These are phyloP conservation scores for Myriosclerotinia duriaeana DNA, from an alignment of 2,329 filamentous ascomycete genomes.

Conservation along the genomic window DNA sequence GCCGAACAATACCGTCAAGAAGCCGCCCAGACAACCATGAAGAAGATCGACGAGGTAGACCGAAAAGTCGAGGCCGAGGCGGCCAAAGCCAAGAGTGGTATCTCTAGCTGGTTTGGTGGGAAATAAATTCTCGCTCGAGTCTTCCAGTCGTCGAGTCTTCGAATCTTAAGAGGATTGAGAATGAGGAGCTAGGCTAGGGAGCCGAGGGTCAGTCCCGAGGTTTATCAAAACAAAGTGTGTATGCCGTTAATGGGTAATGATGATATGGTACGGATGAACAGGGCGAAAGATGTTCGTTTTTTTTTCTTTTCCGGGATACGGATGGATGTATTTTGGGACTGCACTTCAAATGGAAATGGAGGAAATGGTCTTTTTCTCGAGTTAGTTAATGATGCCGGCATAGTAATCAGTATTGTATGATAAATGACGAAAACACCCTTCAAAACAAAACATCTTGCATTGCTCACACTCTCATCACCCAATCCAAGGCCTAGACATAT, in stretches of 20 bases:
- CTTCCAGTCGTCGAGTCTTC: no score
- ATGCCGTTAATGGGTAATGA: slow-evolving; percentile 10
- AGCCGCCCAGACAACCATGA: slow-evolving; percentile 61
- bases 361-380: neutral
- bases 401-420: slow-evolving; percentile 11
- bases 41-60: slow-evolving; percentile 81
- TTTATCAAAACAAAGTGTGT: neutral
- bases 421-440: slow-evolving; percentile 14
- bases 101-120: slow-evolving; percentile 83
- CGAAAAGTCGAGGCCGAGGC: slow-evolving; percentile 76
- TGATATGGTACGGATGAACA: slow-evolving; percentile 1
- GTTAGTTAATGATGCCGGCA: slow-evolving; percentile 15
- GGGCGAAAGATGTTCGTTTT: neutral
- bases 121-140: slow-evolving; percentile 44
- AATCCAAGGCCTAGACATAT: neutral
- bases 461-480: neutral
- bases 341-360: neutral
- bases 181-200: no score
- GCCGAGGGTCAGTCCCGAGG: neutral
- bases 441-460: neutral
- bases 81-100: slow-evolving; percentile 76
- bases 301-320: neutral
- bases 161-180: no score
- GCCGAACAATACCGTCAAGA: slow-evolving; percentile 62
- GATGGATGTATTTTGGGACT: slow-evolving; percentile 10